Conservation (phyloP, 305 asterid genomes). For the Fraxinus albicans region DNA sequence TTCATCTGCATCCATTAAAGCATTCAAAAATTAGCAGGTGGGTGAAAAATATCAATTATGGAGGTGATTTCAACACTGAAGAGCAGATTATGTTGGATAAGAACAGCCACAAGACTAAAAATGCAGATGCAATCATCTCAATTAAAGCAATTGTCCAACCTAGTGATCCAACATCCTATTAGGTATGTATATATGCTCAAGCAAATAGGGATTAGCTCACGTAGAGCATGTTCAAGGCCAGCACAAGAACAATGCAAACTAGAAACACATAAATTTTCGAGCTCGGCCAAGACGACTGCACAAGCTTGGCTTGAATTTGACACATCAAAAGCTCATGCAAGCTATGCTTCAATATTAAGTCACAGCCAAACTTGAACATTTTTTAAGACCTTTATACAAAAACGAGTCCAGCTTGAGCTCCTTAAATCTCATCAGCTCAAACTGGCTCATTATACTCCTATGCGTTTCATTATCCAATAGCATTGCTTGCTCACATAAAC, state of each 20-base stretch:
- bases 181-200: background rate
- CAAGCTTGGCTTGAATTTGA: background rate
- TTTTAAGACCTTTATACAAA: background rate
- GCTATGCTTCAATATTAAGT: background rate
- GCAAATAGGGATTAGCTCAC: background rate
- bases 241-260: background rate
- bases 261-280: background rate
- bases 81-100: background rate
- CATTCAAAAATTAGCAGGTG: slow-evolving; percentile 14
- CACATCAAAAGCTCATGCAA: background rate
- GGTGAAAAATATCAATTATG: slow-evolving; percentile 8
- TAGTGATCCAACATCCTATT: background rate
- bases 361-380: background rate
- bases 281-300: background rate
- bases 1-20: slow-evolving; percentile 41
- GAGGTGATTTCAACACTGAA: background rate
- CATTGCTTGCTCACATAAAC: background rate
- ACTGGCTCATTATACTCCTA: background rate
- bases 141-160: background rate
- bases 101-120: background rate
- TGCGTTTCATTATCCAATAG: background rate
- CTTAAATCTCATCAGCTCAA: background rate
- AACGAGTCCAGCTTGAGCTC: background rate
- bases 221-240: background rate
- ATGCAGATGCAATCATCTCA: background rate